Conservation (phyloP, 176 grass and related monocot genomes). For the Oryza glaberrima region DNA sequence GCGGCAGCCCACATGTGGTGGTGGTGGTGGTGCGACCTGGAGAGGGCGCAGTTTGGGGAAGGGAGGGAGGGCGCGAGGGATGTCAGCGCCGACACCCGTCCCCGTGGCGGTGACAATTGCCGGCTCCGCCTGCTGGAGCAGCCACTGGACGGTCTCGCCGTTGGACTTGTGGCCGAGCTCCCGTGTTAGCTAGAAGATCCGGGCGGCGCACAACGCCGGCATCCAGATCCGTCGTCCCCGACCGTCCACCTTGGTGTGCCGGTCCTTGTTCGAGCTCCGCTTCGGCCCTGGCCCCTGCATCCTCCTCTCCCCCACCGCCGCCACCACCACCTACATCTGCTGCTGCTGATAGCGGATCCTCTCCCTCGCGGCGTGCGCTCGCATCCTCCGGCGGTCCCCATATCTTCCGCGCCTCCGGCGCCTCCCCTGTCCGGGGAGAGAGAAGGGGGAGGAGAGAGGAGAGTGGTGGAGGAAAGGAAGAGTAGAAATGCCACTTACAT, state of each 20-base stretch:
- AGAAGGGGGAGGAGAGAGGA: too few relatives aligned
- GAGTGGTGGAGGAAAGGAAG: too few relatives aligned
- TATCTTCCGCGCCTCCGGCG: too few relatives aligned
- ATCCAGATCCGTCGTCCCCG: constrained; percentile 77
- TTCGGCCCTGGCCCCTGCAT: constrained; percentile 63
- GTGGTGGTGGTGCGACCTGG: constrained; percentile 51
- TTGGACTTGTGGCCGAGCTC: constrained; percentile 86
- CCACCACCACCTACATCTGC: constrained; percentile 19
- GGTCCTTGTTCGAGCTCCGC: constrained; percentile 87
- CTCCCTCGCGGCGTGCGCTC: background rate
- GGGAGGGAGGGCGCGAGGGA: constrained; percentile 61
- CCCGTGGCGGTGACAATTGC: constrained; percentile 83
- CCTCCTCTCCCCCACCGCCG: constrained; percentile 46
- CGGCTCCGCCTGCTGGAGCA: constrained; percentile 78
- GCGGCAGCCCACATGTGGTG: constrained; percentile 53
- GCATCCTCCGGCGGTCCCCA: too few relatives aligned
- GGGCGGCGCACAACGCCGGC: constrained; percentile 81
- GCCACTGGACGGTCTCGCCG: constrained; percentile 89
- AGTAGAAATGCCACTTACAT: too few relatives aligned
- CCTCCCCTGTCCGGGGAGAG: too few relatives aligned
- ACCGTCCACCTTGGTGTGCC: constrained; percentile 87
- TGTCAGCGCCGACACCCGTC: constrained; percentile 63
- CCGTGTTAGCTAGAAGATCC: constrained; percentile 83
- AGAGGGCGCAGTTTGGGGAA: constrained; percentile 43
- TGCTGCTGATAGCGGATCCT: constrained; percentile 26